Base-by-base conservation (phyloP, 169 alveolate genomes). In the Fabrea salina region DNA sequence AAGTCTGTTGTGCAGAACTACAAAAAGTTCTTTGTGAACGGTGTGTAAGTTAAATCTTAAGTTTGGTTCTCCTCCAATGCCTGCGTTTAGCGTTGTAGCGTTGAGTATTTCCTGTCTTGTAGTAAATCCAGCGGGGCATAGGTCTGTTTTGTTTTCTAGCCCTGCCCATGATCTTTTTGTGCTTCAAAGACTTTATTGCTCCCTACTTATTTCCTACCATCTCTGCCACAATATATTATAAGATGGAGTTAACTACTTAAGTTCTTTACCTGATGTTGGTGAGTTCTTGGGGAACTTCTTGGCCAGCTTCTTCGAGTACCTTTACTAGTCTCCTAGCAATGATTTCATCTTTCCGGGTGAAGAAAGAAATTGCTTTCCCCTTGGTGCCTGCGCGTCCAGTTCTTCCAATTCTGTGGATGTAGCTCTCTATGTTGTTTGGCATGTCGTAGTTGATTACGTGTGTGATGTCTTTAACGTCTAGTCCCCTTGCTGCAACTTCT, bases 401-500 rank as follows among this genome's bases (percentile, higher is more conserved):
- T 82, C 97, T 83, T 56, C 97, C 97, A 35, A 94, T 91, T 57
- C 98, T 89, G 88, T 97, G 99, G 40, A 98, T 97, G 86, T 98
- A 98, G 77, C 95, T 98, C 82, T 96, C 98, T 22, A 92, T 93
- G 82, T 97, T 96, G 64, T 95, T 90, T 16, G 99, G 99, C 47
- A 97, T 91, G 85, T 97, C 99, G 77, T 94, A 96, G 89, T 97
- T 96, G 39, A 98, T 93, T 25, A 97, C 99, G 71, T 92, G 97
- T 35, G 95, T 94, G 49, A 97, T 98, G 80, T 97, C 93, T 13
- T 97, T 97, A 57, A 98, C 97, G 82, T 98, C 99, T 16, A 64
- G 54, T 0, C 99, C 99, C 75, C 99, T 89, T 32, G 99, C 98
- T 3, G 99, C 99, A 25, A 98, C 99, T 84, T 98, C 99, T 3